Evolutionary conservation across 208 protist genomes (phyloP).

Genomic region (Angomonas ambiguus): DNA sequence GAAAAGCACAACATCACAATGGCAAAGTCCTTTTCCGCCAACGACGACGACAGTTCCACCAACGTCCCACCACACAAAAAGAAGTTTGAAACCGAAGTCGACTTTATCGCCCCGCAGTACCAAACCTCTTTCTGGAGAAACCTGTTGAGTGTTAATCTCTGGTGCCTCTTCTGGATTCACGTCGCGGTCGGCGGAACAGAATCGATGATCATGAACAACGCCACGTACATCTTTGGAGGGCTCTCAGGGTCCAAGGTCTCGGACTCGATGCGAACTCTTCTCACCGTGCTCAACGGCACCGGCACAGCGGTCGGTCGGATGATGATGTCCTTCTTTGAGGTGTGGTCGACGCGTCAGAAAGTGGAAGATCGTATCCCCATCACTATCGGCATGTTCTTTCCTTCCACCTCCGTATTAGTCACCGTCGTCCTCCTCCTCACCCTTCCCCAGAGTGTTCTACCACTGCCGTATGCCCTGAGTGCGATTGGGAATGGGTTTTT

Average conservation of each 20-base stretch:
- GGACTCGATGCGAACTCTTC: slow-evolving; percentile 25
- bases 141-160: slow-evolving; percentile 30
- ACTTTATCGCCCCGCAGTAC: slow-evolving; percentile 64
- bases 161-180: slow-evolving; percentile 42
- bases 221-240: slow-evolving; percentile 36
- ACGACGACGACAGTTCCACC: no score
- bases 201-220: slow-evolving; percentile 54
- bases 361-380: slow-evolving; percentile 59
- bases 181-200: slow-evolving; percentile 31
- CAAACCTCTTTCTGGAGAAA: slow-evolving; percentile 43
- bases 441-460: slow-evolving; percentile 27
- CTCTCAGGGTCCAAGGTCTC: slow-evolving; percentile 25
- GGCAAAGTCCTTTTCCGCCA: no score
- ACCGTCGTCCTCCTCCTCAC: slow-evolving; percentile 34
- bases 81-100: slow-evolving; percentile 21
- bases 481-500: slow-evolving; percentile 54
- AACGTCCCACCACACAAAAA: no score
- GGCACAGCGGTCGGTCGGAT: slow-evolving; percentile 53
- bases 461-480: slow-evolving; percentile 41
- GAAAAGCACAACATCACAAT: no score
- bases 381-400: slow-evolving; percentile 39
- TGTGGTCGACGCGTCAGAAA: slow-evolving; percentile 38
- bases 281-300: slow-evolving; percentile 64
- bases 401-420: slow-evolving; percentile 32
- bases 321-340: slow-evolving; percentile 46